A percentile compares a stretch with the other conserved stretches of the same genome.
Conservation (phyloP, 2,329 filamentous ascomycete species). For the Chrysoporthe deuterocubensis region DNA sequence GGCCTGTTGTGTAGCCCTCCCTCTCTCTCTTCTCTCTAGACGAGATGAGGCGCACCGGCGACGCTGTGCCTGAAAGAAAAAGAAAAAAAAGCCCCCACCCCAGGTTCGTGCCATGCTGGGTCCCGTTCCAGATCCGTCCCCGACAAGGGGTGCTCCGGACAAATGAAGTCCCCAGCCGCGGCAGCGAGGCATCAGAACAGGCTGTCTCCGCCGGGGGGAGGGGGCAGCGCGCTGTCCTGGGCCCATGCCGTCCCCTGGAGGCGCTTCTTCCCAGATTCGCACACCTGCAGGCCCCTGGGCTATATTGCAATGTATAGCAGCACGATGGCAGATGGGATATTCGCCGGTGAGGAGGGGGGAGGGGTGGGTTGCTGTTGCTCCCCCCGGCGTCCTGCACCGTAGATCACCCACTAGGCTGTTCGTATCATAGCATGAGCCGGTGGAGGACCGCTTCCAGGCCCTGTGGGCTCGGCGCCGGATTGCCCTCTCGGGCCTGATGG, state of each 20-base stretch:
- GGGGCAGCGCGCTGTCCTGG: not conserved
- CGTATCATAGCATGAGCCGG: not conserved
- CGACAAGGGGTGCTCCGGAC: conserved; percentile 4
- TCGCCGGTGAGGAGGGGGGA: not conserved
- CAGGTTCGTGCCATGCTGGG: conserved; percentile 8
- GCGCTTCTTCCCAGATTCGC: no score
- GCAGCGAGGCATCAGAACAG: not conserved
- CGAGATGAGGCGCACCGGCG: not conserved
- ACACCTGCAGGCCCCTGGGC: not conserved
- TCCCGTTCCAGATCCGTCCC: conserved; percentile 2
- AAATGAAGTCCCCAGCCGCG: not conserved
- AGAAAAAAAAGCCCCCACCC: not conserved
- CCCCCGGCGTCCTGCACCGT: conserved; percentile 3
- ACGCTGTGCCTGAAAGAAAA: not conserved
- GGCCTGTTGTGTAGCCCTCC: not conserved
- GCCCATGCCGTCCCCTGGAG: not conserved
- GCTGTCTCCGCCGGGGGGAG: not conserved
- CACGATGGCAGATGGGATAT: not conserved
- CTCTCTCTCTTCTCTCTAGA: not conserved
- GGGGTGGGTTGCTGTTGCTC: not conserved
- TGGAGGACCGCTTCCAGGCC: not conserved
- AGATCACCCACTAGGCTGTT: not conserved
- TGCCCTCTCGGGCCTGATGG: conserved; percentile 10
- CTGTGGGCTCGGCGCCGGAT: conserved; percentile 7
- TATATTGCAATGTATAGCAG: not conserved